Percentiles rank a stretch among this genome's conserved stretches.
phyloP scores from a whole-genome alignment of 2,329 filamentous ascomycete species.

The Arthrinium phaeospermum region DNA sequence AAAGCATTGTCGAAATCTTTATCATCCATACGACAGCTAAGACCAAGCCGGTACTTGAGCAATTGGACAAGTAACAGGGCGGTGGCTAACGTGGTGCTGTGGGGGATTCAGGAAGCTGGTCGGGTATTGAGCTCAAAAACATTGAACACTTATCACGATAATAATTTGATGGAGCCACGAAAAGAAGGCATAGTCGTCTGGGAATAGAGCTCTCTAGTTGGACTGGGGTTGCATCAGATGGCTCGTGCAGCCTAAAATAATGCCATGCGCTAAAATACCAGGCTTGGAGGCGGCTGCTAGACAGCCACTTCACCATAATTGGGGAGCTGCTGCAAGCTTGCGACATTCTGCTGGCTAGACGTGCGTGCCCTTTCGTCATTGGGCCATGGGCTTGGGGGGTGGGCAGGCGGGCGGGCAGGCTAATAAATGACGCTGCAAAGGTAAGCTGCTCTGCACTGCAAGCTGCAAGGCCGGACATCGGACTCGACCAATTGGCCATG shows the following conservation, averaged over 20 bases:
- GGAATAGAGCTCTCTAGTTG: constrained; percentile 5
- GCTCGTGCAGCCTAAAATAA: constrained; percentile 9
- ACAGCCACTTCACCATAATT: not conserved
- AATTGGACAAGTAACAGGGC: not conserved
- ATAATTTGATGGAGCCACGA: constrained; percentile 15
- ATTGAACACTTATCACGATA: constrained; percentile 16
- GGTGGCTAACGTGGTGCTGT: not conserved
- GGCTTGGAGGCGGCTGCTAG: not conserved
- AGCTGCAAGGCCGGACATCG: constrained; percentile 8
- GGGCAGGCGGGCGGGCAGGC: not conserved
- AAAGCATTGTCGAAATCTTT: constrained; percentile 40
- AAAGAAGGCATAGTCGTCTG: constrained; percentile 15
- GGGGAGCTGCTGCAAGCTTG: constrained; percentile 1
- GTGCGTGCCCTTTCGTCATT: not conserved
- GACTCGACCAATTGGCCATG: not conserved
- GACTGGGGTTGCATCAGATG: constrained; percentile 15
- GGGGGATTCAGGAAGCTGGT: not conserved
- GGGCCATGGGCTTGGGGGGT: not conserved
- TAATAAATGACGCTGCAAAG: not conserved
- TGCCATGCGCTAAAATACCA: not conserved
- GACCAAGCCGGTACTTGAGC: not conserved
- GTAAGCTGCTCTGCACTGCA: not conserved
- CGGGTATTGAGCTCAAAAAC: constrained; percentile 2
- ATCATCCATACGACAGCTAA: constrained; percentile 41
- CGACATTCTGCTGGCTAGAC: not conserved